Conservation (phyloP, 1,284 basidiomycete genomes). For the Bondarzewia mesenterica region DNA sequence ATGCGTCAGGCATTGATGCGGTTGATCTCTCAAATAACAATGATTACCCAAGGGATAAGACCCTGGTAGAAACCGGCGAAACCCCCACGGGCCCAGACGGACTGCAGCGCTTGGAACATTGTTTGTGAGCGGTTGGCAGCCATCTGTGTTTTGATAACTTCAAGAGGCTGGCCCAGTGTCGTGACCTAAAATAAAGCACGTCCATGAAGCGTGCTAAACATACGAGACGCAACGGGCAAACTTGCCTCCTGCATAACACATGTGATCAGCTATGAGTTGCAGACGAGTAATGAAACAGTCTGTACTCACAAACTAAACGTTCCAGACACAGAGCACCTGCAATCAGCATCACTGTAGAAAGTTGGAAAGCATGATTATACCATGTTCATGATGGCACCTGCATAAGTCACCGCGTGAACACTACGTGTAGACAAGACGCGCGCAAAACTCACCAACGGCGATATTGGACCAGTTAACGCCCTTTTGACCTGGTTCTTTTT, state of each 20-base stretch:
- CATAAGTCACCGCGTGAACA: slow-evolving; percentile 9
- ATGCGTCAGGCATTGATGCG: slow-evolving; percentile 8
- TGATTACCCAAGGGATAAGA: slow-evolving; percentile 89
- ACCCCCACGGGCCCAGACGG: slow-evolving; percentile 91
- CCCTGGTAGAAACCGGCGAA: slow-evolving; percentile 94
- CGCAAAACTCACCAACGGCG: slow-evolving; percentile 72
- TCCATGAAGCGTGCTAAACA: slow-evolving; percentile 1
- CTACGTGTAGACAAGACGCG: slow-evolving; percentile 12
- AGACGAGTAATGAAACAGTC: slow-evolving; percentile 9
- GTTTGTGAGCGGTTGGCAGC: slow-evolving; percentile 87
- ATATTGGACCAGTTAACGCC: slow-evolving; percentile 99
- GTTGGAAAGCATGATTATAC: slow-evolving; percentile 30
- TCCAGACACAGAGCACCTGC: neutral
- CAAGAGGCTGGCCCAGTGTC: slow-evolving; percentile 95
- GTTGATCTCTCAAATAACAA: slow-evolving; percentile 1
- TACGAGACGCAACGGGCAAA: slow-evolving; percentile 6
- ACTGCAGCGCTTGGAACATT: slow-evolving; percentile 81
- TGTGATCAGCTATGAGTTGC: slow-evolving; percentile 8
- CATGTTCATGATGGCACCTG: slow-evolving; percentile 96
- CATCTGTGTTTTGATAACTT: slow-evolving; percentile 99
- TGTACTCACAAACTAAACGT: slow-evolving; percentile 49
- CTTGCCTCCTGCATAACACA: slow-evolving; percentile 36
- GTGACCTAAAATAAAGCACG: slow-evolving; percentile 59
- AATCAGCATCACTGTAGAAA: slow-evolving; percentile 1
- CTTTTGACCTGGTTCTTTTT: slow-evolving; percentile 83